Conservation (phyloP, 2,329 filamentous ascomycete genomes). For the Colletotrichum echinochloae region DNA sequence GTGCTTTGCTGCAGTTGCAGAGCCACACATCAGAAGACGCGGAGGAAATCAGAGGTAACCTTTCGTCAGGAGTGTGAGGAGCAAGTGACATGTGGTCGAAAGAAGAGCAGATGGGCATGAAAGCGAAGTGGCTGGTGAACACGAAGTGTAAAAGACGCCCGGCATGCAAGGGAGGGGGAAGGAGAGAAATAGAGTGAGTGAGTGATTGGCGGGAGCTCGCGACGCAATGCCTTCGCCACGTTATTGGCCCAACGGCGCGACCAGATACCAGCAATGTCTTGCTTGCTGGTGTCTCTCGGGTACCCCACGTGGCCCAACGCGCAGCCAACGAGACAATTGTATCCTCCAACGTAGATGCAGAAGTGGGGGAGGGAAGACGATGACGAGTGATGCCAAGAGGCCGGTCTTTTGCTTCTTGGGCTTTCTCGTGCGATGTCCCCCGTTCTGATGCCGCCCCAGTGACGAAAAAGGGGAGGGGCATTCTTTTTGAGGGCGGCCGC, state of each 20-base stretch:
- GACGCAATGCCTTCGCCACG: background rate
- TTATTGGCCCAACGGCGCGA: slow-evolving; percentile 7
- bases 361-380: background rate
- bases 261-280: slow-evolving; percentile 10
- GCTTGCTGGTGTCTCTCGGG: background rate
- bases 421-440: background rate
- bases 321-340: background rate
- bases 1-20: background rate
- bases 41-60: background rate
- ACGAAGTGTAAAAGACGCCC: background rate
- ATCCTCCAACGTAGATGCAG: background rate
- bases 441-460: background rate
- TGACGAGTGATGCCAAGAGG: background rate
- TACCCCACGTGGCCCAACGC: slow-evolving; percentile 21
- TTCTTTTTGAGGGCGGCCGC: background rate
- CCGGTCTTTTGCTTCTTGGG: background rate
- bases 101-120: background rate
- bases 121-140: background rate
- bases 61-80: too few relatives aligned
- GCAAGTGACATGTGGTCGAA: background rate
- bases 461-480: background rate
- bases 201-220: background rate
- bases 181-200: background rate
- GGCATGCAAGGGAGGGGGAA: slow-evolving; percentile 13
- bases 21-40: background rate